Base-by-base conservation (phyloP, 2,329 filamentous ascomycete species). In the Ophiostoma populinum region DNA sequence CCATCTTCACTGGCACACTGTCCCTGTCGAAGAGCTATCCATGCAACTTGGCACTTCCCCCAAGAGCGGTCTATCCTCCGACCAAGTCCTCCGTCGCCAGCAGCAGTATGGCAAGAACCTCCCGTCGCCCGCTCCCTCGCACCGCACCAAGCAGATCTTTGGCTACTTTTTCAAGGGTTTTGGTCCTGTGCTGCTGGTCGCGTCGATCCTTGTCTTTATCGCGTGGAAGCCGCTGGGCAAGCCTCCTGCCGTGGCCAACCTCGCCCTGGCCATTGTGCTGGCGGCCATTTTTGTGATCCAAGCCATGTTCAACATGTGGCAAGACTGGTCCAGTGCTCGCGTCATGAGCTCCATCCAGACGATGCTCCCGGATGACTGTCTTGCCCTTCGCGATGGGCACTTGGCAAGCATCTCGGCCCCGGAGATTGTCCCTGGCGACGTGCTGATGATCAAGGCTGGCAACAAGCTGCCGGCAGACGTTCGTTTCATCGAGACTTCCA, bases 311-410 rank as follows among this genome's bases (percentile, higher is more conserved):
- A 75, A 75, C 47, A 67, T 68, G 47, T 78, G 65, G 60, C 71
- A 76, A 47, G 80, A 86, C 49, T 86, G 78, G 69, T 81, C 77
- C 2, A 79, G 76, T 0, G 77, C 70, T 1, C 61, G 74, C 5
- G 78, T 83, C 37, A 86, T 86, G 80, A 69, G 72, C 13, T 81
- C 76, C 0, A 86, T 86, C 49, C 80, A 75, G 32, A 75, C 67
- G 13, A 80, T 86, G 78, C 61, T 86, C n/a, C 80, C 80, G 0
- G 78, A 82, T 45, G 63, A 72, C 39, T 81, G 75, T 45, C 57
- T 74, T 18, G 62, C 79, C 7, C 54, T 78, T 6, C 68, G 79
- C 15, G 67, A 80, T 42, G 66, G 71, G 1, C 47, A 50, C 4
- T 58, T 56, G 1, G 12, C 42, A 13, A 16, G 39, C 28, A 41